Base-by-base conservation (phyloP, 352 stramenopile genomes). In the Phytophthora niederhauseri region DNA sequence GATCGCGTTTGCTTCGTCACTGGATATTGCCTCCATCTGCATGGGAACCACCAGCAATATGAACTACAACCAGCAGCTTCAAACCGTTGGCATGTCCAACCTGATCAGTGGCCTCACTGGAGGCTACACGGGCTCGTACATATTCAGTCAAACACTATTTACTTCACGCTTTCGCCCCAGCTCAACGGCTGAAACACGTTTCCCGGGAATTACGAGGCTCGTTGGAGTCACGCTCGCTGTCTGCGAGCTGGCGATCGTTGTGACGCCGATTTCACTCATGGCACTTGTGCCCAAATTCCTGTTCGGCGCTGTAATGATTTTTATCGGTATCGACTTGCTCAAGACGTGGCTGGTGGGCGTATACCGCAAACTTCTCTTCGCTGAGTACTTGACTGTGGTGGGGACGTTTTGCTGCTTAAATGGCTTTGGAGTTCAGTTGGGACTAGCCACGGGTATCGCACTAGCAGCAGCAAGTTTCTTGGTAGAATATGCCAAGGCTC, bases 311-410 rank as follows among this genome's bases (percentile, higher is more conserved):
- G 78, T 99, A 17, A 90, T 99, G 62, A 91, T 98, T 5, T 97
- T 99, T 76, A 99, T 99, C 69, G 96, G 93, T 34, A 78, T 98
- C 5, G 97, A 99, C 67, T 75, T 99, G 7, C 92, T 99, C 76
- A 90, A 87, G 59, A 86, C 82, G 0, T 93, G 85, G 85, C 68
- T 93, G 6, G 58, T 92, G 19, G 80, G 73, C 9, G 81, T 89
- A 12, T 86, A 76, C 34, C 69, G 75, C 19, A 93, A 92, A 60
- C 59, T 93, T 11, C 77, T 89, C 1, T 70, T 80, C 14, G 70
- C 77, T 1, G 96, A 99, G 75, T 99, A 99, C 69, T 64, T 84
- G 4, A 90, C 98, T 49, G 89, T 94, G 14, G 50, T 99, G 11
- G 66, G 76, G 2, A 98, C 97, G 4, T 99, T 99, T 77, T 66